Conservation (phyloP, 2,329 filamentous ascomycete genomes). For the Ceratocystiopsis sp. region DNA sequence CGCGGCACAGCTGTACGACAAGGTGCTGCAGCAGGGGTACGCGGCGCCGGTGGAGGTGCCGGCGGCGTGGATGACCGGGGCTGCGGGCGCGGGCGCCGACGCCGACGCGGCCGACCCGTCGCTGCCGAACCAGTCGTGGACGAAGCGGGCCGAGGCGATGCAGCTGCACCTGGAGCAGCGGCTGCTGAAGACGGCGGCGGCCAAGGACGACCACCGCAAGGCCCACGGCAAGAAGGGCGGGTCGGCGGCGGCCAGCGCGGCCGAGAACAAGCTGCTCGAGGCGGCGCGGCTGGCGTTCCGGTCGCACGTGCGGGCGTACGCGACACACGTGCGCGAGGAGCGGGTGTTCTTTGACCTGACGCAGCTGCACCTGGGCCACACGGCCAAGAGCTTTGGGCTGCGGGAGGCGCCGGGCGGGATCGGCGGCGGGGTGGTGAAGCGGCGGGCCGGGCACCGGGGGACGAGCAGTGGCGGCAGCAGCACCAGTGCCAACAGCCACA, state of each 20-base stretch:
- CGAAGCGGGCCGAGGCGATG: conserved; percentile 33
- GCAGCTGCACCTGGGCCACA: conserved; percentile 75
- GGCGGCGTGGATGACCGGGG: conserved; percentile 31
- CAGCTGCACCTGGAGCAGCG: conserved; percentile 45
- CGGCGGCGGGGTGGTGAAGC: conserved; percentile 24
- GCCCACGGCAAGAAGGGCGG: neutral
- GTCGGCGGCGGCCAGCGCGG: neutral
- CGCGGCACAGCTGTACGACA: conserved; percentile 33
- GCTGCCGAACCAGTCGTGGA: conserved; percentile 21
- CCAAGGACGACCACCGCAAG: conserved; percentile 1
- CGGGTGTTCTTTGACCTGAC: conserved; percentile 82
- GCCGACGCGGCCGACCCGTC: conserved; percentile 20
- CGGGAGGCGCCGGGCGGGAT: conserved; percentile 58
- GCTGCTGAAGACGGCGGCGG: conserved; percentile 20
- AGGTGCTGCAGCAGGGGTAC: conserved; percentile 49
- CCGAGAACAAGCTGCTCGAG: conserved; percentile 51
- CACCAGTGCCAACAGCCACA: conserved; percentile 7
- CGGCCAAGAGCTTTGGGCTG: conserved; percentile 84
- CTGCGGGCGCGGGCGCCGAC: conserved; percentile 33
- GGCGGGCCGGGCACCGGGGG: conserved; percentile 16
- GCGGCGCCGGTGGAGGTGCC: conserved; percentile 44
- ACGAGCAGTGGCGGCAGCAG: conserved; percentile 14
- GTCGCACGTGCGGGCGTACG: conserved; percentile 85
- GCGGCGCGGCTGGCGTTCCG: conserved; percentile 74
- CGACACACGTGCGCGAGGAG: conserved; percentile 79